Base-by-base conservation (phyloP, 2,329 filamentous ascomycete species). In the Pleurostoma richardsiae region DNA sequence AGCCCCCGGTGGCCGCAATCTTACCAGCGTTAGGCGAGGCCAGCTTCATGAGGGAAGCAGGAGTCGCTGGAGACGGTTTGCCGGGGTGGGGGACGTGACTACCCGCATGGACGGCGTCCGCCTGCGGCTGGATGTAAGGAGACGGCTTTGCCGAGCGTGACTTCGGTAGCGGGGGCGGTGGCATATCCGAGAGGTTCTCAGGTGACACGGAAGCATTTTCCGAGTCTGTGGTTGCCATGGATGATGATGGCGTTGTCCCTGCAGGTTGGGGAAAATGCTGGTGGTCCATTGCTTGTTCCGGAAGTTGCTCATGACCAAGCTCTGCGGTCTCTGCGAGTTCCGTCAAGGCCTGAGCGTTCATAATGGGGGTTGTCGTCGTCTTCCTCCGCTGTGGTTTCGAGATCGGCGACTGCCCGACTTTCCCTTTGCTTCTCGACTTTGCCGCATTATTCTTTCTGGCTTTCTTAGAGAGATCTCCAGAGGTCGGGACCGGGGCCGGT, bases 21-120 rank as follows among this genome's bases (percentile, higher is more conserved):
- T 72, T 73, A 52, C 77, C 78, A 44, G 70, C 65, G 56, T 72
- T 72, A 57, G 78, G 78, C 29, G 77, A 74, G 4, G 74, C 76
- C 40, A 92, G 74, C 57, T 82, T 86, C 87, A 96, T 96, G 49
- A 96, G 69, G 5, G 90, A 95, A 6, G 91, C 89, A 1, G 90
- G 90, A 0, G 90, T 95, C 2, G 89, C 90, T 8, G 88, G 88
- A 44, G 83, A 80, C 56, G 69, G 71, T 44, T 71, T 72, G 27
- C 67, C 69, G 29, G 63, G 59, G 4, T 62, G 56, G 38, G 56
- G 54, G 43, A 51, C 57, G 45, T 51, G 54, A 6, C 59, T 42
- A n/a, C 52, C 46, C 42, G 52, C 48, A 29, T 59, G 53, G 33
- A 52, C 59, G 49, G 50, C 53, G 39, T 56, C 60, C 41, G 65